Base-by-base conservation (phyloP, 2,329 filamentous ascomycete genomes). In the Fusarium buharicum region DNA sequence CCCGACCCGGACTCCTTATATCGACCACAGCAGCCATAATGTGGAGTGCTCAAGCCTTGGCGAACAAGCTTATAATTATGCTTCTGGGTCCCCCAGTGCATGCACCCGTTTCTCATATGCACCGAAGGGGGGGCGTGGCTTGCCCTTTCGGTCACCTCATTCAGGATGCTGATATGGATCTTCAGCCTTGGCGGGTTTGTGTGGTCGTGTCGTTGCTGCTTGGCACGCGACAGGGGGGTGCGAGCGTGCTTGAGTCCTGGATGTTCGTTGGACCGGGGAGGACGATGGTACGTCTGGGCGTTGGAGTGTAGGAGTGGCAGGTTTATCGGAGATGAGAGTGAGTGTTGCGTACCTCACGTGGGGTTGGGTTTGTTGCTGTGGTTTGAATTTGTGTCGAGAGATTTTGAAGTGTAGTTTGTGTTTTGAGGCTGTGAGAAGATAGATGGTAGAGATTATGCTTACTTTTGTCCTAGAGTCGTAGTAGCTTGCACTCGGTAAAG, bases 61-160 rank as follows among this genome's bases (percentile, higher is more conserved):
- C 68, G 44, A 67, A 66, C 61, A 70, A 70, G 55, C 67, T 69
- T 70, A 70, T 55, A 48, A 58, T 70, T 70, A 67, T 60, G 66
- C 61, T 70, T 70, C 51, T 62, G 31, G 46, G 45, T 48, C 41
- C 53, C 64, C 28, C 22, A 31, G 22, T 22, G 24, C 28, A 16
- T 30, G 34, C 24, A 30, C 12, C 28, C 28, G 28, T 30, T 30
- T 13, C 22, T 8, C 22, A 24, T 6, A 24, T 24, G 22, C n/a
- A n/a, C n/a, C n/a, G 22, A 24, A 8, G 28, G 13, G 28, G 13
- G 30, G 30, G 13, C 4, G 14, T 13, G 13, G 14, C 14, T 33
- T n/a, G n/a, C 2, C 30, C 6, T 30, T 33, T 33, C 57, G 51
- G 55, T 39, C 47, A 50, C 31, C 37, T 28, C 11, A 24, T 50